These are phyloP conservation scores for Fusarium nurragi DNA, from an alignment of 2,329 filamentous ascomycete species.

Conservation along the genomic window DNA sequence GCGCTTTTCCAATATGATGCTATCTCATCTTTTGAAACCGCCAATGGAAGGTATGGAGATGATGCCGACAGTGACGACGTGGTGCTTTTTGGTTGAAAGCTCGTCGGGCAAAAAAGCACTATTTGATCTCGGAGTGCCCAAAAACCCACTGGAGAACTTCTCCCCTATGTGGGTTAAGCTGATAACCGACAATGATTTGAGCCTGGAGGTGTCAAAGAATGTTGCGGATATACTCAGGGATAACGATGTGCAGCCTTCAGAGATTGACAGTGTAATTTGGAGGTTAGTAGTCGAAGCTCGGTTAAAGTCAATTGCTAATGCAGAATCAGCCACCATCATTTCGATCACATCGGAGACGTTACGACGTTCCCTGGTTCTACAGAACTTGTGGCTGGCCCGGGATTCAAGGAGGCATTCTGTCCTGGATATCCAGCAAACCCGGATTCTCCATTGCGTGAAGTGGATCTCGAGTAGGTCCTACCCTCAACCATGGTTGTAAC, in stretches of 20 bases:
- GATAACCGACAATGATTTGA: not conserved
- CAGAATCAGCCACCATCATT: constrained; percentile 14
- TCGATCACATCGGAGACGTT: constrained; percentile 26
- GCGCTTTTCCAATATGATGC: not conserved
- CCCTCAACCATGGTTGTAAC: rapidly evolving
- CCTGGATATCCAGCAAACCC: constrained; percentile 21
- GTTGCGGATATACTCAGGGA: constrained; percentile 15
- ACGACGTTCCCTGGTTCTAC: constrained; percentile 27
- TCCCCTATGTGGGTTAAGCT: constrained; percentile 6
- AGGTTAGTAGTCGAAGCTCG: not conserved
- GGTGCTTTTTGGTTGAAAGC: constrained; percentile 24
- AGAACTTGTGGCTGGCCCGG: constrained; percentile 23
- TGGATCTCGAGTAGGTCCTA: constrained; percentile 10
- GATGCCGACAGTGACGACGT: not conserved
- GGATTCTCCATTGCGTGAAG: constrained; percentile 5
- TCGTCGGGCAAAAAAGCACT: constrained; percentile 2
- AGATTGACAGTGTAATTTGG: constrained; percentile 29
- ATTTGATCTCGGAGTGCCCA: constrained; percentile 24
- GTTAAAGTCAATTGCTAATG: not conserved
- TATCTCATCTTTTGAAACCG: constrained; percentile 2
- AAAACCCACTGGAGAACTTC: constrained; percentile 2
- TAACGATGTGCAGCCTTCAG: not conserved
- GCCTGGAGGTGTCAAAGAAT: constrained; percentile 7
- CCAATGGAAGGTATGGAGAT: not conserved
- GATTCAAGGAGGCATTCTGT: constrained; percentile 19